phyloP scores from a whole-genome alignment of 129 eudicot species.

The Artemisia tridentata region DNA sequence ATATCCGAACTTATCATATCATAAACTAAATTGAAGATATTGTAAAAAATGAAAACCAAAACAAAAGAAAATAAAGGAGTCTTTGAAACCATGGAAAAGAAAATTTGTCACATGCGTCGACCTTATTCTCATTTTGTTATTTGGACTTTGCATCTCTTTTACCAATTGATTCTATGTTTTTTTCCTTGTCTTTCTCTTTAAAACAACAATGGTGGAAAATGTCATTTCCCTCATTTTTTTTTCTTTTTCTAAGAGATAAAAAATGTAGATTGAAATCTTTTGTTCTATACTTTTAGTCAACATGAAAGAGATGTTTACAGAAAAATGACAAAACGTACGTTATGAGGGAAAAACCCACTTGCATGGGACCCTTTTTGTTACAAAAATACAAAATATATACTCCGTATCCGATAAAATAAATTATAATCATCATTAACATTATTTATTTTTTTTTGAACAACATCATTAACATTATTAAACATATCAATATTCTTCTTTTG shows the following conservation, averaged over 20 bases:
- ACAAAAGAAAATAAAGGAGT: neutral
- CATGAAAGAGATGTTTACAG: conserved; percentile 21
- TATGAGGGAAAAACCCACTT: conserved; percentile 14
- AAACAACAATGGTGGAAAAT: neutral
- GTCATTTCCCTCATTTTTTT: neutral
- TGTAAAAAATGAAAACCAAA: neutral
- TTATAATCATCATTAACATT: conserved; percentile 1
- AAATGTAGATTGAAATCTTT: neutral
- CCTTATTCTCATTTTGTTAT: conserved; percentile 19
- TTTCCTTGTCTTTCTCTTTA: conserved; percentile 20
- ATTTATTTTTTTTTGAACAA: neutral
- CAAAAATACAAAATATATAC: too few species aligned
- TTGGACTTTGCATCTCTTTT: conserved; percentile 24
- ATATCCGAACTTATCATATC: too few species aligned
- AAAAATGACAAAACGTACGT: conserved; percentile 1
- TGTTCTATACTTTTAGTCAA: conserved; percentile 14
- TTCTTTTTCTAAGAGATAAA: neutral
- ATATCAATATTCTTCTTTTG: neutral
- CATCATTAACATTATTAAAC: neutral
- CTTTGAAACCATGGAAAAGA: conserved; percentile 3
- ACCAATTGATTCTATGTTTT: conserved; percentile 37
- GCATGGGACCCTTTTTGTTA: conserved; percentile 1
- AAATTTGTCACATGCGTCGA: conserved; percentile 25
- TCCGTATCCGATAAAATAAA: too few species aligned
- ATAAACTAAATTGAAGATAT: neutral